These are phyloP conservation scores for Parafenestella ontariensis DNA, from an alignment of 2,329 filamentous ascomycete species.

Conservation along the genomic window DNA sequence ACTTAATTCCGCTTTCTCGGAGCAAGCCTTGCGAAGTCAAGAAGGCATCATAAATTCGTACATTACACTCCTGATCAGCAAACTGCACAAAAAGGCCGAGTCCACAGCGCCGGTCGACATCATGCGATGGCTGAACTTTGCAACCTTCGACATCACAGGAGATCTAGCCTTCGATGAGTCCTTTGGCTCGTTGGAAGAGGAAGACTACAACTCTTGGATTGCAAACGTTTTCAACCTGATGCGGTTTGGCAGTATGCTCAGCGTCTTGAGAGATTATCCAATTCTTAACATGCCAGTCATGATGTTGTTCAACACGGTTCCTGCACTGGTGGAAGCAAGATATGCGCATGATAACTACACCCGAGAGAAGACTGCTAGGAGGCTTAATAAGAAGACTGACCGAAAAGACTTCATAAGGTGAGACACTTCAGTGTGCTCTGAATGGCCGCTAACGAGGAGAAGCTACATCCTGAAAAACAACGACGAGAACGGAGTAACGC, in stretches of 20 bases:
- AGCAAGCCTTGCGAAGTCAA: slow-evolving; percentile 20
- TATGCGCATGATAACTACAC: slow-evolving; percentile 15
- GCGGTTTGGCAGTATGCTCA: slow-evolving; percentile 10
- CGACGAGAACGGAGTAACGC: slow-evolving; percentile 27
- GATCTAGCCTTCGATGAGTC: slow-evolving; percentile 39
- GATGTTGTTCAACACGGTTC: slow-evolving; percentile 10
- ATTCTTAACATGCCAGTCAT: slow-evolving; percentile 13
- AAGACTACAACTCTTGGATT: slow-evolving; percentile 30
- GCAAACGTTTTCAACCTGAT: slow-evolving; percentile 18
- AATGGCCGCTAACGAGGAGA: background rate
- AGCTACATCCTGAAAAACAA: slow-evolving; percentile 25
- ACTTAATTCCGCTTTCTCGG: slow-evolving; percentile 24
- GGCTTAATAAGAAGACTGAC: slow-evolving; percentile 20
- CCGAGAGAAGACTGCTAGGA: slow-evolving; percentile 14
- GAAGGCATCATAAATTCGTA: slow-evolving; percentile 26
- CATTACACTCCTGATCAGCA: slow-evolving; percentile 17
- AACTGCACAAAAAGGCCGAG: slow-evolving; percentile 12
- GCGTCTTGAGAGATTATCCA: slow-evolving; percentile 12
- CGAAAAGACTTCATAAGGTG: slow-evolving; percentile 28
- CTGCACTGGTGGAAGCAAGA: slow-evolving; percentile 8
- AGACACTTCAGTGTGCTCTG: background rate
- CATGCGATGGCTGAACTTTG: slow-evolving; percentile 24
- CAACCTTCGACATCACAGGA: slow-evolving; percentile 35
- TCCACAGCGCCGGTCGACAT: slow-evolving; percentile 15
- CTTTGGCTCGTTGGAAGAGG: slow-evolving; percentile 30